Percentiles rank a stretch among this genome's conserved stretches.
Conservation (phyloP, 2,329 filamentous ascomycete genomes). For the Blastomyces emzantsi region DNA sequence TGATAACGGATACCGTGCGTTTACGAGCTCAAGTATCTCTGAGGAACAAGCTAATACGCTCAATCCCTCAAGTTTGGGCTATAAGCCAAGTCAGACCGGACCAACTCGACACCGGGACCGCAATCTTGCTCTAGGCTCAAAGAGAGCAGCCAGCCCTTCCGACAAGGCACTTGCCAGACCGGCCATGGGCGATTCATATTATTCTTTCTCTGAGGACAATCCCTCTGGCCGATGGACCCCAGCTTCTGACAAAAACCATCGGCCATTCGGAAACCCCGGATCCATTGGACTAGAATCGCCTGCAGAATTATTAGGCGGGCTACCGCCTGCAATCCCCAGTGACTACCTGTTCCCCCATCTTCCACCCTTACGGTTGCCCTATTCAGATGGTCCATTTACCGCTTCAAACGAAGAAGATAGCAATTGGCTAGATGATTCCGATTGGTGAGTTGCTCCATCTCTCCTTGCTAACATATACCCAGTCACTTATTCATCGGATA, state of each 20-base stretch:
- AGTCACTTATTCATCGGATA: neutral
- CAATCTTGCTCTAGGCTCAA: neutral
- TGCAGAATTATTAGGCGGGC: neutral
- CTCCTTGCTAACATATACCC: neutral
- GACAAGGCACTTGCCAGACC: constrained; percentile 32
- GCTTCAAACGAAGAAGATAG: neutral
- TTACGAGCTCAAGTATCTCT: neutral
- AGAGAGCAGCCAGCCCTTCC: constrained; percentile 29
- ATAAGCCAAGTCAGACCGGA: neutral
- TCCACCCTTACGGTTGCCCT: neutral
- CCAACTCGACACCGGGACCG: neutral
- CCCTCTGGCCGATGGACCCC: neutral
- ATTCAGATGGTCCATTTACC: constrained; percentile 4
- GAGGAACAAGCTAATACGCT: neutral
- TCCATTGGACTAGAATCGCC: neutral
- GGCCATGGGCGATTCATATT: neutral
- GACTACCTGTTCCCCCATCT: neutral
- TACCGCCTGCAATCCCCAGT: neutral
- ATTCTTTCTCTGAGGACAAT: neutral
- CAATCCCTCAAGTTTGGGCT: neutral
- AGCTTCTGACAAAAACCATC: neutral
- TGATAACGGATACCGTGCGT: neutral
- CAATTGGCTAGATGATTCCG: neutral
- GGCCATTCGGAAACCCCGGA: neutral
- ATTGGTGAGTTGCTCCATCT: neutral